Evolutionary conservation across 345 rosid species (phyloP), one percentile per base, ranked within the genome.

Genomic region (Murraya paniculata): DNA sequence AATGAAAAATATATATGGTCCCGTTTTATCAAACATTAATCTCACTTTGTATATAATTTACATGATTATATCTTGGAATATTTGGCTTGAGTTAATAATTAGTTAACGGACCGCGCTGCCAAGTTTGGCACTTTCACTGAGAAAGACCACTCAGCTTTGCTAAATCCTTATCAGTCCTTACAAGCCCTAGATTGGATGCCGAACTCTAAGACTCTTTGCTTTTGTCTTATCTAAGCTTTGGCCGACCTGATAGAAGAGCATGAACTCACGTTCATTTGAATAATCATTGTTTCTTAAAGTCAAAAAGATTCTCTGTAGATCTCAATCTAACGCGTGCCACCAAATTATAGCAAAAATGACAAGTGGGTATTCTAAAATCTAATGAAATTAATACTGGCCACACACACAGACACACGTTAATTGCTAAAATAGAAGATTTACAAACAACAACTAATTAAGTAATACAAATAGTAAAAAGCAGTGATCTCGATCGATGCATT

Each of bases 71-170:
- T 19, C 1, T 33, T 53, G 21, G 57, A 59, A 24, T 59, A 53
- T 8, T 73, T 53, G 21, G 57, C 21, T 53, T 10, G 31, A 48
- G 10, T 28, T 2, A 35, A 50, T 50, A 38, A 38, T 39, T 38
- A 25, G 25, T 9, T n/a, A 31, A 71, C 64, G 77, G 68, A 81
- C 64, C 62, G 57, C 50, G 4, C 64, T 41, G 61, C 69, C 66
- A 57, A 71, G 71, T 68, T 65, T 78, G 78, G 80, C 77, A 65
- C 50, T 64, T 41, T 50, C 67, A 58, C 2, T 39, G 72, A 67
- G 64, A 75, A 21, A 50, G 76, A 75, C 82, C 39, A 66, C 78
- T 71, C 80, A 24, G 65, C 61, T 71, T 69, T 77, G 57, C 28
- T 55, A 28, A 2, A 18, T 79, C 78, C 55, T 76, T 8, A 18